phyloP scores from a whole-genome alignment of 768 basidiomycete genomes.

The Rubroboletus satanas region DNA sequence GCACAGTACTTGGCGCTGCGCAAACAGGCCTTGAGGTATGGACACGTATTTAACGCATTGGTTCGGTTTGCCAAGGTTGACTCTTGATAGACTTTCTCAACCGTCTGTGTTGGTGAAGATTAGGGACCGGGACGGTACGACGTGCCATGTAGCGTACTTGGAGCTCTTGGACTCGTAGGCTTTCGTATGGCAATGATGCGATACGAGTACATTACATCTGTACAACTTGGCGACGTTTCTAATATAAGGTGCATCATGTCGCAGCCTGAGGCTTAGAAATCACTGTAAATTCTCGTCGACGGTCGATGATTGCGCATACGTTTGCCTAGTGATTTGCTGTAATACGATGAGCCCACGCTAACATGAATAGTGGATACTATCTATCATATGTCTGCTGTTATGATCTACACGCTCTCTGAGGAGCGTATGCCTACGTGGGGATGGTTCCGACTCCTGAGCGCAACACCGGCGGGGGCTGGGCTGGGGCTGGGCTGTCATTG shows the following conservation, averaged over 20 bases:
- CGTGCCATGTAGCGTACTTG: slow-evolving; percentile 50
- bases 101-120: slow-evolving; percentile 52
- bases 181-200: neutral
- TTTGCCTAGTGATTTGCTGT: neutral
- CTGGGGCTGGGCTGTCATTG: too few species aligned
- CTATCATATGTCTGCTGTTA: too few species aligned
- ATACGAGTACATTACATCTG: neutral
- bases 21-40: slow-evolving; percentile 45
- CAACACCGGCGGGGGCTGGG: too few species aligned
- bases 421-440: too few species aligned
- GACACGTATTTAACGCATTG: neutral
- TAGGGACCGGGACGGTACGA: slow-evolving; percentile 55
- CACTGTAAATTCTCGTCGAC: neutral
- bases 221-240: neutral
- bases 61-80: neutral
- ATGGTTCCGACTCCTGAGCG: too few species aligned
- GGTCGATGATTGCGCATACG: neutral
- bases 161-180: slow-evolving; percentile 33
- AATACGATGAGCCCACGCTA: neutral
- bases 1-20: slow-evolving; percentile 46
- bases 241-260: neutral
- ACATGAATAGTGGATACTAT: neutral
- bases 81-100: slow-evolving; percentile 19
- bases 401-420: too few species aligned
- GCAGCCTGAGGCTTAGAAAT: neutral